phyloP scores from a whole-genome alignment of 305 asterid genomes.

The Rubia peregrina region DNA sequence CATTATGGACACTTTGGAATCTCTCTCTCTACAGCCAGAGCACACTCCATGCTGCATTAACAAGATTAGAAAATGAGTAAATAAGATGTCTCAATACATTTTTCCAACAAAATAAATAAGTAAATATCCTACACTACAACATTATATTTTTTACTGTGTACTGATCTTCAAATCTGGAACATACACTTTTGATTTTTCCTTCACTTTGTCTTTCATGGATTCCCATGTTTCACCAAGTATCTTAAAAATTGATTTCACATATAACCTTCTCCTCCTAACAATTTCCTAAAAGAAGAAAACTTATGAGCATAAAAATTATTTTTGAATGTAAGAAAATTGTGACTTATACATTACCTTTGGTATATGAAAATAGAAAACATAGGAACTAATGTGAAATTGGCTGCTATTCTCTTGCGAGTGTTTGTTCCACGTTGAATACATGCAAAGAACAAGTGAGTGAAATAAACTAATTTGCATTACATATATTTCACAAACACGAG shows the following conservation, averaged over 20 bases:
- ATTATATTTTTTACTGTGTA: conserved; percentile 46
- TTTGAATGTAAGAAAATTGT: conserved; percentile 6
- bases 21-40: conserved; percentile 32
- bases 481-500: neutral
- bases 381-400: conserved; percentile 35
- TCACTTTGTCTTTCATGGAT: too few species aligned
- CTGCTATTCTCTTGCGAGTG: conserved; percentile 31
- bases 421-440: conserved; percentile 29
- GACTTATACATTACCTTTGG: conserved; percentile 49
- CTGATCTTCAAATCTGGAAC: conserved; percentile 21
- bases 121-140: neutral
- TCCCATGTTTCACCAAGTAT: too few species aligned
- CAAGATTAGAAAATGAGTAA: conserved; percentile 11
- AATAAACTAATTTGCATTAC: conserved; percentile 12
- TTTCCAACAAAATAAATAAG: neutral
- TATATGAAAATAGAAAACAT: conserved; percentile 76
- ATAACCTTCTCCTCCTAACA: too few species aligned
- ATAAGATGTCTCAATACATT: neutral
- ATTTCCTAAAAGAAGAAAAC: too few species aligned
- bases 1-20: conserved; percentile 46
- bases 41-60: conserved; percentile 43
- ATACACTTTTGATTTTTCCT: too few species aligned
- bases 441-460: conserved; percentile 17
- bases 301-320: neutral
- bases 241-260: too few species aligned